Evolutionary conservation across 768 basidiomycete genomes (phyloP), one percentile per base, ranked within the genome.

Genomic region (Mrakia frigida): DNA sequence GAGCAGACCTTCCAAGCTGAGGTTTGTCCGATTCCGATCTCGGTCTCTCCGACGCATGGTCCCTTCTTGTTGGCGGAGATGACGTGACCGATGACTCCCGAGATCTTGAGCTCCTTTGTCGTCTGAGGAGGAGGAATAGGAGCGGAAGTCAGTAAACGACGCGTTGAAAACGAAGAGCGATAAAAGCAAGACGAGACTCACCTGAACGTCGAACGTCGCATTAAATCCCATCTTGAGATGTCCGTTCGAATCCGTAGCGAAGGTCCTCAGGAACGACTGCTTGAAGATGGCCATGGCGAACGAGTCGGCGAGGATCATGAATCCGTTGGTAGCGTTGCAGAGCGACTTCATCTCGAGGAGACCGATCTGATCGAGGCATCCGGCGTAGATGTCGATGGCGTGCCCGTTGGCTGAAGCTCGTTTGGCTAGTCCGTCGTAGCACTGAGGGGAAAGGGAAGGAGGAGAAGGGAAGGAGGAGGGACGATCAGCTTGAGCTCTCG

Each of bases 271-370:
- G 89, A 97, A 98, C 80, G 91, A 92, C 84, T 98, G 96, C 86
- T 98, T 98, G 89, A 98, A 98, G 82, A 98, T 97, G 35, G 94
- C 94, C 14, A 96, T 98, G 16, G 92, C 90, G 83, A 98, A 99
- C 0, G 94, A 95, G 82, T 99, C 97, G 53, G 96, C 94, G 50
- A 98, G 87, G 35, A 98, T 92, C 79, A 98, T 95, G 79, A 91
- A 91, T 77, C 97, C 97, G 81, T 98, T 98, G 65, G 97, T 99
- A 28, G 91, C 94, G 83, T 96, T 98, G 61, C 94, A 88, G 74
- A 98, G 85, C 0, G 92, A 91, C 82, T 94, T 97, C 97, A 99
- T 99, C 85, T 99, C 97, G 74, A 95, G 86, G 63, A 98, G 86
- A 77, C 97, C 97, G 81, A 99, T 93, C 85, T 99, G 97, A 83